phyloP scores from a whole-genome alignment of 202 grass and related monocot species.

The Carex arenaria region DNA sequence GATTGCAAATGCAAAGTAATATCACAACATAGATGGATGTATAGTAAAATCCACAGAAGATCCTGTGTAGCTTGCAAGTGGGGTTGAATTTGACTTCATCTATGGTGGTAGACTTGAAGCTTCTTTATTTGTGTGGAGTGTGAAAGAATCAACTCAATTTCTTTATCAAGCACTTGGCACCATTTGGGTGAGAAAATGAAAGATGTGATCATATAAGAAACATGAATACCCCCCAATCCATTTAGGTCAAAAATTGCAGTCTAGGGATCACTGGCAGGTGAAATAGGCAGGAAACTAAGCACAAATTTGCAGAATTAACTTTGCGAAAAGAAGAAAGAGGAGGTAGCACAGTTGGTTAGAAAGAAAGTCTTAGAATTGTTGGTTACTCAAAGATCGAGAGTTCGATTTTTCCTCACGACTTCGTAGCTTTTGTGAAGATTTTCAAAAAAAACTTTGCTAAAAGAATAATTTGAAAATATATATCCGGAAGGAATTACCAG shows the following conservation, averaged over 20 bases:
- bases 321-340: no score
- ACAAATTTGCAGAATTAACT: not conserved
- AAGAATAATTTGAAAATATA: no score
- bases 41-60: not conserved
- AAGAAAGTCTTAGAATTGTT: no score
- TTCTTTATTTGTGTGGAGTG: conserved; percentile 13
- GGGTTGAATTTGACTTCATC: conserved; percentile 9
- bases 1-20: not conserved
- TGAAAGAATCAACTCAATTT: conserved; percentile 18
- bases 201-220: not conserved
- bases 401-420: no score
- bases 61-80: not conserved
- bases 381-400: no score
- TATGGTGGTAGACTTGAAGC: conserved; percentile 1
- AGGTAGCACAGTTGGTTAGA: no score
- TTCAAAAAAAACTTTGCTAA: no score
- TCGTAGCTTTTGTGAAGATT: no score
- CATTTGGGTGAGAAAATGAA: conserved; percentile 11
- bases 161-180: not conserved
- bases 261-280: not conserved
- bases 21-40: not conserved
- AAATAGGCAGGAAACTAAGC: not conserved
- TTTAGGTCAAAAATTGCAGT: not conserved
- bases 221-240: not conserved
- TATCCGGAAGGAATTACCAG: no score